phyloP scores from a whole-genome alignment of 73 alveolate genomes.

The Uronychia setigera region DNA sequence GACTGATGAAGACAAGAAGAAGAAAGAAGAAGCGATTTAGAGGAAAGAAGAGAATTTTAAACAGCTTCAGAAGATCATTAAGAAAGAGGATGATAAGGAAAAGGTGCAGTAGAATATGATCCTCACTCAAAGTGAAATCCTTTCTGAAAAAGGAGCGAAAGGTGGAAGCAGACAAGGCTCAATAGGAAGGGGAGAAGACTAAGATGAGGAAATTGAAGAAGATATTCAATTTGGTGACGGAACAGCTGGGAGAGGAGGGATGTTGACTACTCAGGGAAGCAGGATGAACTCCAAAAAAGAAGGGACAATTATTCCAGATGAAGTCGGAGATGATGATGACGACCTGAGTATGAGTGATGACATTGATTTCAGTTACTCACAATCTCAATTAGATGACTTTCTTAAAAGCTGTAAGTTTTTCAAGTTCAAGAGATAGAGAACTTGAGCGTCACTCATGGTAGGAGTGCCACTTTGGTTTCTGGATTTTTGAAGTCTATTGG shows the following conservation, averaged over 20 bases:
- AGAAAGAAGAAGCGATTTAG: slow-evolving; percentile 13
- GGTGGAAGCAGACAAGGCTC: neutral
- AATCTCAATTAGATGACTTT: slow-evolving; percentile 55
- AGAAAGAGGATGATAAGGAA: slow-evolving; percentile 2
- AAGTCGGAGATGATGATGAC: slow-evolving; percentile 4
- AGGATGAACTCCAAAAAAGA: neutral
- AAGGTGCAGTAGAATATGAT: too few relatives aligned
- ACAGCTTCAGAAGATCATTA: slow-evolving; percentile 15
- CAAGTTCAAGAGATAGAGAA: neutral
- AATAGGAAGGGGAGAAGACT: neutral
- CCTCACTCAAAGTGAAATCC: too few relatives aligned
- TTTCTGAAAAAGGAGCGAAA: too few relatives aligned
- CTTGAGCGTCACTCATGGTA: neutral
- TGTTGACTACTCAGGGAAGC: neutral
- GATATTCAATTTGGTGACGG: too few relatives aligned
- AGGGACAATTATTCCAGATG: slow-evolving; percentile 5
- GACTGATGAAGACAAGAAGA: slow-evolving; percentile 25
- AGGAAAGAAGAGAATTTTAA: slow-evolving; percentile 13
- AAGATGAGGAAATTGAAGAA: slow-evolving; percentile 48
- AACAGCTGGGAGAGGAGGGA: slow-evolving; percentile 37
- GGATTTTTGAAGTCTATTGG: neutral
- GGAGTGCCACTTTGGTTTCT: neutral
- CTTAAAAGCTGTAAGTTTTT: slow-evolving; percentile 10
- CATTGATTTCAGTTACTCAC: slow-evolving; percentile 46
- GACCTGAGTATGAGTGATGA: slow-evolving; percentile 24